These are phyloP conservation scores for Phytophthora boehmeriae DNA, from an alignment of 352 stramenopile genomes.

Conservation along the genomic window DNA sequence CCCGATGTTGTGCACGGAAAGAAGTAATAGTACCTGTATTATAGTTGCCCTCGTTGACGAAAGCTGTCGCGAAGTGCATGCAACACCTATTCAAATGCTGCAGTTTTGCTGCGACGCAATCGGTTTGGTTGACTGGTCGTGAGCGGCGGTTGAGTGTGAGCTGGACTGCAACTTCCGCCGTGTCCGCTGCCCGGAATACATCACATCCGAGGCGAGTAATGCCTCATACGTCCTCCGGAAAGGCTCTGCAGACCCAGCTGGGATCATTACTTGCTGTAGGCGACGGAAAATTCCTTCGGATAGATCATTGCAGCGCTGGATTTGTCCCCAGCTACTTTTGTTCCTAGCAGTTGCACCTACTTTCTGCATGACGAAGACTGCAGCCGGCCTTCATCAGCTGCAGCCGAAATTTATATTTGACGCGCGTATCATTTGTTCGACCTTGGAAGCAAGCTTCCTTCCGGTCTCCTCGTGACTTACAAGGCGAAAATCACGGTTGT, in stretches of 20 bases:
- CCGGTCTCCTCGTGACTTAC: conserved; percentile 12
- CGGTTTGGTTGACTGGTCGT: too few species aligned
- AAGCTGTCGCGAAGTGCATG: too few species aligned
- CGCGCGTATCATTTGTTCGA: conserved; percentile 38
- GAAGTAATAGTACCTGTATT: too few species aligned
- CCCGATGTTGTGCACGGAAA: conserved; percentile 7
- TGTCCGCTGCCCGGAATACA: not conserved
- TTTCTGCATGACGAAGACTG: too few species aligned
- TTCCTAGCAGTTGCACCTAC: too few species aligned
- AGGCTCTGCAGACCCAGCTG: not conserved
- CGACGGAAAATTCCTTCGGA: too few species aligned
- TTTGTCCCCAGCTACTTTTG: conserved; percentile 22
- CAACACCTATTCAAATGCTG: not conserved
- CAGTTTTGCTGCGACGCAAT: not conserved
- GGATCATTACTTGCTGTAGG: too few species aligned
- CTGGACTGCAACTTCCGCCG: not conserved
- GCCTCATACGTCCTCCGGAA: not conserved
- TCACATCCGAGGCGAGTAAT: not conserved
- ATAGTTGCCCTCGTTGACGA: too few species aligned
- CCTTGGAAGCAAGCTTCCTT: conserved; percentile 16
- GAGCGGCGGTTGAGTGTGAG: not conserved
- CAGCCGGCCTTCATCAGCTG: conserved; percentile 7
- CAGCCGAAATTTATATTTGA: conserved; percentile 17
- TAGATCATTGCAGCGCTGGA: not conserved
- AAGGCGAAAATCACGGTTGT: not conserved